These are phyloP conservation scores for Hymenoscyphus repandus DNA, from an alignment of 2,329 filamentous ascomycete species.

Conservation along the genomic window DNA sequence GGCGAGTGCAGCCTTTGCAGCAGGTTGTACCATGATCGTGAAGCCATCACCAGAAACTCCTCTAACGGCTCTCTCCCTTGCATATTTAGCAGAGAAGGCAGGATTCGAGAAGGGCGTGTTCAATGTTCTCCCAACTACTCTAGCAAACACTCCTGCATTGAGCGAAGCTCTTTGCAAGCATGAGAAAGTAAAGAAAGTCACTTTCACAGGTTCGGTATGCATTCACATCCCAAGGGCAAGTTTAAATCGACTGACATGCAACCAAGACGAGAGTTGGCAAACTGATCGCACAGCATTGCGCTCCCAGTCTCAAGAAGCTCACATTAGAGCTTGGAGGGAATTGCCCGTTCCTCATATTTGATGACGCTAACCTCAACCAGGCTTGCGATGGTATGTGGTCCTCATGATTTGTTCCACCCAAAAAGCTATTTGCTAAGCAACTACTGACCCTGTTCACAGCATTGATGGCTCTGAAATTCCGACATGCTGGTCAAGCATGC, in stretches of 20 bases:
- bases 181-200: slow-evolving; percentile 54
- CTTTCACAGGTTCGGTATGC: slow-evolving; percentile 49
- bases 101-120: slow-evolving; percentile 56
- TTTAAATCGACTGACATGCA: neutral
- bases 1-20: slow-evolving; percentile 61
- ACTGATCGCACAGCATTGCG: slow-evolving; percentile 53
- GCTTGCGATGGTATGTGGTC: slow-evolving; percentile 39
- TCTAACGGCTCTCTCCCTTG: slow-evolving; percentile 50
- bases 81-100: slow-evolving; percentile 46
- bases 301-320: slow-evolving; percentile 57
- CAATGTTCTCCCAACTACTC: slow-evolving; percentile 54
- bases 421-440: neutral
- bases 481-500: slow-evolving; percentile 60
- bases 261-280: slow-evolving; percentile 54
- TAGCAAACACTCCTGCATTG: slow-evolving; percentile 48
- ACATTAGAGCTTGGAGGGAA: slow-evolving; percentile 63
- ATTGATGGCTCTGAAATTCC: slow-evolving; percentile 47
- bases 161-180: slow-evolving; percentile 52
- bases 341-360: slow-evolving; percentile 59
- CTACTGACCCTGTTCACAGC: slow-evolving; percentile 11
- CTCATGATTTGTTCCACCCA: too few relatives aligned
- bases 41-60: slow-evolving; percentile 68
- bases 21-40: slow-evolving; percentile 70
- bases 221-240: neutral
- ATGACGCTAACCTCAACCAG: slow-evolving; percentile 57